Conservation (phyloP, 2,329 filamentous ascomycete species). For the Alternaria ethzedia region DNA sequence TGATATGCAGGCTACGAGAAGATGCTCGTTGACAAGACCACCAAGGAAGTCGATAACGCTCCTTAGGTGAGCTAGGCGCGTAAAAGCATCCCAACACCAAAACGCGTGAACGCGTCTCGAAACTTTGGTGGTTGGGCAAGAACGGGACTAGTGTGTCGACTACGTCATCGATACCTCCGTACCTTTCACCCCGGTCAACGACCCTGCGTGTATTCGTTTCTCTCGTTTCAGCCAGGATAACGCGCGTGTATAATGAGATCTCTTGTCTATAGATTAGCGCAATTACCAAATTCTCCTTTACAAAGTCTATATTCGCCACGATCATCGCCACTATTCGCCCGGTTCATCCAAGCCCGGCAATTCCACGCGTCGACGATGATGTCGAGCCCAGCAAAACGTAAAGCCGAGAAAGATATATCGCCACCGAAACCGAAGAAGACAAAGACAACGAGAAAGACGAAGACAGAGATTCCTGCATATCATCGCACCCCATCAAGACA, state of each 20-base stretch:
- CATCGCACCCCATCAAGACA: conserved; percentile 36
- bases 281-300: background rate
- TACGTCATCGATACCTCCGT: conserved; percentile 8
- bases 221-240: no score
- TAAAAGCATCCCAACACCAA: no score
- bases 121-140: background rate
- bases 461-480: conserved; percentile 38
- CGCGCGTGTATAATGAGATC: background rate
- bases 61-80: no score
- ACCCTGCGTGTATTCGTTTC: background rate
- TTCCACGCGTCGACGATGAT: conserved; percentile 22
- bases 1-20: no score
- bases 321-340: background rate
- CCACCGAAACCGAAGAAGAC: conserved; percentile 31
- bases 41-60: no score
- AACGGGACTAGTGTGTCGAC: conserved; percentile 2
- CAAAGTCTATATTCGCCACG: background rate
- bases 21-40: no score
- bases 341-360: background rate
- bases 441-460: conserved; percentile 31
- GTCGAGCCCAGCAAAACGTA: conserved; percentile 39
- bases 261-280: background rate
- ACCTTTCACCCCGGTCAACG: background rate
- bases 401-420: conserved; percentile 25
- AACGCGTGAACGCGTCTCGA: no score